Evolutionary conservation across 2,329 filamentous ascomycete species (phyloP), one percentile per base, ranked within the genome.

Genomic region (Cladorrhinum sp.): DNA sequence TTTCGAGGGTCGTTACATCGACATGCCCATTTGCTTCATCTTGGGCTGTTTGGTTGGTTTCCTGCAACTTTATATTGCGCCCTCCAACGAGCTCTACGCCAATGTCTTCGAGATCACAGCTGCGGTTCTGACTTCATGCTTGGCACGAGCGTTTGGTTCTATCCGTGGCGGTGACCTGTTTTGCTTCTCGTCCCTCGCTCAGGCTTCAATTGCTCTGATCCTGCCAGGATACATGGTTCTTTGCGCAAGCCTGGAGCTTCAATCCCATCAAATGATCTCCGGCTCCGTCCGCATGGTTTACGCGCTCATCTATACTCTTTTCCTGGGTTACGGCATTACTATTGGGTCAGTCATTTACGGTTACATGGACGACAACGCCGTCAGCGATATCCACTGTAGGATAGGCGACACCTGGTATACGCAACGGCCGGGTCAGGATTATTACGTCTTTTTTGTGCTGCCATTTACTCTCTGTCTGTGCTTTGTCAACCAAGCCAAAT

Each of bases 261-360:
- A 91, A 66, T 88, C 85, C 21, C 84, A 85, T 56, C 86, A 86
- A 63, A 82, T 91, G 57, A 83, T 91, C 0, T 86, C 88, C 0
- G 88, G 88, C 0, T 89, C 86, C 0, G 88, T 91, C 21, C 86
- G 88, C 23, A 88, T 91, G 76, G 87, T 91, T 10, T 91, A 90
- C 66, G 86, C 88, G 30, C 86, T 91, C 66, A 87, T 91, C 61
- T 91, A 90, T 73, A 88, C 87, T 0, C 78, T 91, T 0, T 86
- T 91, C 61, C 81, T 91, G 2, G 88, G 87, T 1, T 91, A 89
- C 68, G 88, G 88, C 12, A 88, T 91, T 65, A 89, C 87, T 1
- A 83, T 89, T 30, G 86, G 86, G 16, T 81, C 85, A 0, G 79
- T 84, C 0, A 77, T 89, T 14, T 89, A 87, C 68, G 86, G 86